A percentile compares a stretch with the other conserved stretches of the same genome.
These are phyloP conservation scores for Aquilaria sinensis DNA, from an alignment of 345 rosid genomes.

Conservation along the genomic window DNA sequence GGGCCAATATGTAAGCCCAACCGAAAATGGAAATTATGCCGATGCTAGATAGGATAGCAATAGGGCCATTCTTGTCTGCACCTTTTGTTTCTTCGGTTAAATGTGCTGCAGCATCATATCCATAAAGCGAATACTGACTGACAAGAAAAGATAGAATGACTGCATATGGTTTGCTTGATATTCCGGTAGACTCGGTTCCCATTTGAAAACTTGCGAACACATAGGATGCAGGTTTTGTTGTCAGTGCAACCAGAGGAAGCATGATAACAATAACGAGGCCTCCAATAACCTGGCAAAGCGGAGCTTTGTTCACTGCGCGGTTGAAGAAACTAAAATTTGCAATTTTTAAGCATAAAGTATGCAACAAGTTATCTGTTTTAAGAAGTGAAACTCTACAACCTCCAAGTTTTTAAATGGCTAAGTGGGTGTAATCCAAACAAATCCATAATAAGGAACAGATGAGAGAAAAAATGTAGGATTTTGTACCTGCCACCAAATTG, in stretches of 20 bases:
- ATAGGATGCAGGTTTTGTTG: slow-evolving; percentile 44
- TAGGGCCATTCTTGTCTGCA: slow-evolving; percentile 57
- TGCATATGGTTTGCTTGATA: slow-evolving; percentile 50
- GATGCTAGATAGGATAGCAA: slow-evolving; percentile 51
- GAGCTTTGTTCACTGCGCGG: background rate
- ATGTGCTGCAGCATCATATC: slow-evolving; percentile 63
- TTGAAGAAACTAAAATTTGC: background rate
- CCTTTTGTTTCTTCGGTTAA: slow-evolving; percentile 69
- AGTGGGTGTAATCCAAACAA: background rate
- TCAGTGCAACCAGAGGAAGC: slow-evolving; percentile 50
- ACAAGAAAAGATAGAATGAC: slow-evolving; percentile 47
- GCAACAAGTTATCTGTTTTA: no score
- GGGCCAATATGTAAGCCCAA: slow-evolving; percentile 60
- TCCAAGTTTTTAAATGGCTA: background rate
- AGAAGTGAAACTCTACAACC: no score
- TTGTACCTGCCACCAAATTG: slow-evolving; percentile 70
- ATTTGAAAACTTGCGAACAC: slow-evolving; percentile 45
- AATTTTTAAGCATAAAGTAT: no score
- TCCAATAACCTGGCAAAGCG: slow-evolving; percentile 36
- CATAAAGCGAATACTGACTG: slow-evolving; percentile 55
- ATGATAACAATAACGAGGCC: slow-evolving; percentile 45
- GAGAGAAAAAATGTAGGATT: background rate
- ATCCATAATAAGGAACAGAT: background rate
- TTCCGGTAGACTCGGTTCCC: slow-evolving; percentile 39
- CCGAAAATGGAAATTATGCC: slow-evolving; percentile 55